These are phyloP conservation scores for Phyllosticta citrichinensis DNA, from an alignment of 2,329 filamentous ascomycete species.

Conservation along the genomic window DNA sequence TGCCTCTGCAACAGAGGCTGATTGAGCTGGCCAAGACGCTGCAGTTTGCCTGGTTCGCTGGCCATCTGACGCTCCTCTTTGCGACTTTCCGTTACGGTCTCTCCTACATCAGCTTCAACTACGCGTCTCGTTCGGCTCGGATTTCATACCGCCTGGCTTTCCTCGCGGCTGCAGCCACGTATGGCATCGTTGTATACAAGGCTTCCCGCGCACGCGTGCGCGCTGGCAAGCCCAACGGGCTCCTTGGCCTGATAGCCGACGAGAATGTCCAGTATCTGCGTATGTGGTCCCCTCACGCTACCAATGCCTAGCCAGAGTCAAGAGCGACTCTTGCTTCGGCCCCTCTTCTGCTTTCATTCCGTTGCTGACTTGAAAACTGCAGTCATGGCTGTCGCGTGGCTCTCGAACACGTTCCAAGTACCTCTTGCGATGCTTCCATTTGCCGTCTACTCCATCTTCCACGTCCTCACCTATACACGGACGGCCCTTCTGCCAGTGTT, in stretches of 20 bases:
- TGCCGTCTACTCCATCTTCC: constrained; percentile 95
- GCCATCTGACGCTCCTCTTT: constrained; percentile 78
- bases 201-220: constrained; percentile 78
- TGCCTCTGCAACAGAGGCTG: constrained; percentile 66
- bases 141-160: constrained; percentile 89
- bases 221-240: constrained; percentile 55
- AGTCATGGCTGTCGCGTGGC: constrained; percentile 95
- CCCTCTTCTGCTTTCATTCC: not conserved
- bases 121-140: constrained; percentile 62
- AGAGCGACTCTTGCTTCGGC: not conserved
- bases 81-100: constrained; percentile 73
- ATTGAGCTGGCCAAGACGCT: constrained; percentile 75
- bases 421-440: constrained; percentile 87
- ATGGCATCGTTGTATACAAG: constrained; percentile 98
- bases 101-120: constrained; percentile 85
- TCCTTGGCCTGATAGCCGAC: constrained; percentile 62
- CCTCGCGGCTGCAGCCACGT: constrained; percentile 78
- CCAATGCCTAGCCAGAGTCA: not conserved
- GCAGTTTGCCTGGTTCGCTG: constrained; percentile 66
- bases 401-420: constrained; percentile 72
- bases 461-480: constrained; percentile 92
- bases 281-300: constrained; percentile 40
- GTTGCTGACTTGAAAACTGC: constrained; percentile 11
- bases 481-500: constrained; percentile 86
- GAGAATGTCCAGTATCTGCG: constrained; percentile 97